Percentiles rank a stretch among this genome's conserved stretches.
These are phyloP conservation scores for Tricholoma saponaceum DNA, from an alignment of 768 basidiomycete species.

Conservation along the genomic window DNA sequence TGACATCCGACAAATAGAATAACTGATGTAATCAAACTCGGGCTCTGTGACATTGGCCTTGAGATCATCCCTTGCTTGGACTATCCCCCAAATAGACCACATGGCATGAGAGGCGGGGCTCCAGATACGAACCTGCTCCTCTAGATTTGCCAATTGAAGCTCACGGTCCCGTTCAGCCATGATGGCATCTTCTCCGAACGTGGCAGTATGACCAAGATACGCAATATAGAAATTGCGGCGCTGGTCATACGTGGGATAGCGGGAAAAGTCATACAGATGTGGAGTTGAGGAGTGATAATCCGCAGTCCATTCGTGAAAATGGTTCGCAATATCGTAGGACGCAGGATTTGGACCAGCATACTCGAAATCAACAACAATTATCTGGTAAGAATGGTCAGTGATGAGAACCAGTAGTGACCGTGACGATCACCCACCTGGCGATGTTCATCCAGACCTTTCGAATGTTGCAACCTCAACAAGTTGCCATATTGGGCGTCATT, in stretches of 20 bases:
- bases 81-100: constrained; percentile 95
- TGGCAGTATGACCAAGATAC: constrained; percentile 60
- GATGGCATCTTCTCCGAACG: constrained; percentile 27
- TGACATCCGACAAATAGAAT: constrained; percentile 66
- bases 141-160: constrained; percentile 53
- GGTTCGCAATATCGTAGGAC: constrained; percentile 94
- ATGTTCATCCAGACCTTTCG: constrained; percentile 62
- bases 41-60: constrained; percentile 52
- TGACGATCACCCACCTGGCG: constrained; percentile 52
- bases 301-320: constrained; percentile 96
- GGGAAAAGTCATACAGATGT: constrained; percentile 55
- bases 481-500: constrained; percentile 98
- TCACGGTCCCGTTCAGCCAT: constrained; percentile 32
- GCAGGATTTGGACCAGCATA: constrained; percentile 92
- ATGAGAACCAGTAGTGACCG: constrained; percentile 1
- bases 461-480: constrained; percentile 64
- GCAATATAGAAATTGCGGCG: constrained; percentile 82
- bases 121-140: constrained; percentile 82
- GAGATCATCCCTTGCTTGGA: constrained; percentile 80
- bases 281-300: constrained; percentile 76
- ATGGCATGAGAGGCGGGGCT: constrained; percentile 85
- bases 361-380: constrained; percentile 97
- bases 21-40: constrained; percentile 90
- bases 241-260: constrained; percentile 71
- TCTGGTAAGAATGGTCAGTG: constrained; percentile 36